Base-by-base conservation (phyloP, 2,329 filamentous ascomycete genomes). In the Colletotrichum tropicicola region DNA sequence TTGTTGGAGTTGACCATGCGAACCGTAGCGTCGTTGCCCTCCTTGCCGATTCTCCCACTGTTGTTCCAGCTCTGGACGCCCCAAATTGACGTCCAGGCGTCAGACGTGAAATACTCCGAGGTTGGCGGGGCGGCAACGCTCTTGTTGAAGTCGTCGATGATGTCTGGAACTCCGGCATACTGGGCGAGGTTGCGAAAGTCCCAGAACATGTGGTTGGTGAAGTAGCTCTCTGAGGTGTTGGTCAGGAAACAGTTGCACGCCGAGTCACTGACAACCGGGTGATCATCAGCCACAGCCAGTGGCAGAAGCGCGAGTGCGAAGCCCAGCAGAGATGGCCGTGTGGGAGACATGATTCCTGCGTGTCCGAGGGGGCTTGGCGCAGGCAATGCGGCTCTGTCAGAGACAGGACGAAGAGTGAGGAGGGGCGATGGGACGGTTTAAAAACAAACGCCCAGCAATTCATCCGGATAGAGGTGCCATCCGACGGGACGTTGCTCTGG, bases 171-270 rank as follows among this genome's bases (percentile, higher is more conserved):
- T 47, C 71, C 68, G 4, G 79, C 80, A 58, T 82, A 78, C 23
- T 80, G 68, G 2, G 72, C 43, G 19, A 83, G 77, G 39, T 72
- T 73, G 47, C 83, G 76, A 68, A 85, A 86, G 72, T 86, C 84
- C 68, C 82, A 83, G 74, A 86, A 86, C 37, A 73, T 69, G 70
- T 84, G 84, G 17, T 76, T 73, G 17, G 76, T 73, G 69, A 82
- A 86, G 73, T 80, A 85, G 43, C 71, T 70, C 44, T 75, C 76
- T 12, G 77, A 79, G 45, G 77, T 80, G 68, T 85, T 84, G 69
- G 80, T 83, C 52, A 82, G 71, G 68, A 79, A 87, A 70, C 84
- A 86, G 59, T 76, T 75, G 71, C 84, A 86, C 43, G 73, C 70
- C 25, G 73, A 69, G 54, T 79, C 77, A 10, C 75, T 69, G 5